A percentile compares a stretch with the other conserved stretches of the same genome.
Evolutionary conservation across 2,329 filamentous ascomycete species (phyloP).

Genomic region (Cladosporium velox): DNA sequence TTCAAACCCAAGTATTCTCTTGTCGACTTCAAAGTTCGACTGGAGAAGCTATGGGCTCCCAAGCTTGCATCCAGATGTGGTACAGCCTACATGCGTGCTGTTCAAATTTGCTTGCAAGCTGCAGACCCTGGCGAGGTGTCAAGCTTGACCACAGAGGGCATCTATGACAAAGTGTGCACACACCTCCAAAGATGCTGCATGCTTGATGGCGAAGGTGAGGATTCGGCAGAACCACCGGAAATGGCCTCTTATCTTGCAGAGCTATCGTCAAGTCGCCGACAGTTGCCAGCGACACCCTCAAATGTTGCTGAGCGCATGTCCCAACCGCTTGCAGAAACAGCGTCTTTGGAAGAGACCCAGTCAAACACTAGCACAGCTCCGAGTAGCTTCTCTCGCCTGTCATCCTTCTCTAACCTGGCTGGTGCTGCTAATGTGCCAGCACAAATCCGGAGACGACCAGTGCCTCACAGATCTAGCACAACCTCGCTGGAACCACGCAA

Average conservation of each 20-base stretch:
- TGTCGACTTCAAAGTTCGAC: slow-evolving; percentile 61
- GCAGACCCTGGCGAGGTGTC: slow-evolving; percentile 51
- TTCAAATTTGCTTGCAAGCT: slow-evolving; percentile 70
- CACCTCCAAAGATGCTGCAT: slow-evolving; percentile 40
- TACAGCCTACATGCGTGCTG: slow-evolving; percentile 73
- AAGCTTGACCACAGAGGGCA: slow-evolving; percentile 30
- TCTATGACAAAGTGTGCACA: slow-evolving; percentile 35
- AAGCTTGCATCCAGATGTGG: slow-evolving; percentile 69
- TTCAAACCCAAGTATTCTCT: slow-evolving; percentile 62
- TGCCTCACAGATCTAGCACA: slow-evolving; percentile 9
- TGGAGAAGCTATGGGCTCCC: slow-evolving; percentile 66
- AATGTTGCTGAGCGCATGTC: neutral
- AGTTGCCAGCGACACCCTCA: neutral
- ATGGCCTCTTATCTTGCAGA: slow-evolving; percentile 27
- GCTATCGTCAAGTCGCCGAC: neutral
- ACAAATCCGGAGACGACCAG: slow-evolving; percentile 14
- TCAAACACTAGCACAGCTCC: slow-evolving; percentile 9
- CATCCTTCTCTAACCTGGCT: slow-evolving; percentile 23
- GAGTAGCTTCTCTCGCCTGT: slow-evolving; percentile 21
- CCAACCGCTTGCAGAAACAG: neutral
- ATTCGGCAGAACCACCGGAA: slow-evolving; percentile 27
- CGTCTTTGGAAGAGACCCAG: neutral
- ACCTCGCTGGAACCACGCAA: slow-evolving; percentile 7
- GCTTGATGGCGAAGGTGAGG: slow-evolving; percentile 36
- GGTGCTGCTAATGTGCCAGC: slow-evolving; percentile 12